Evolutionary conservation across 169 alveolate genomes (phyloP), one percentile per base, ranked within the genome.

Genomic region (Cryptosporidium xiaoi): DNA sequence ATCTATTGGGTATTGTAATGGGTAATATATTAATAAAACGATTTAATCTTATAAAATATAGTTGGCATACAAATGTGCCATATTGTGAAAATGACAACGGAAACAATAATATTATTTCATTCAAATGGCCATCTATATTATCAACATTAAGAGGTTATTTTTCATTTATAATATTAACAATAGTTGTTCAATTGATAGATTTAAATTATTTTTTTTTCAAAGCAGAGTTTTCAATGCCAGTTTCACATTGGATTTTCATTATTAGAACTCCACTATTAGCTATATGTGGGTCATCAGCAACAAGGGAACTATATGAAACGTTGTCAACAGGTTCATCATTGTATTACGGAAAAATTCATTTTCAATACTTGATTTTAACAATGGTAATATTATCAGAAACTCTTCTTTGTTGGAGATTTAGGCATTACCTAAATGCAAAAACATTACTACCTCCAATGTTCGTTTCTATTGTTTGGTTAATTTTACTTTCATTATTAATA

Each of bases 201-300:
- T 77, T 93, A 55, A 93, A 90, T 48, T 93, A 92, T 83, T 95
- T 95, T 90, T 94, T 94, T 69, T 69, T 93, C 53, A 96, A 95
- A 77, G 93, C 82, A 51, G 91, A 93, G 48, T 87, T 96, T 51
- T 77, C 92, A 90, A 66, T 96, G 53, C 94, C 94, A n/a, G 83
- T 94, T 16, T 82, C 93, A 36, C 97, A 95, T 83, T 71, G 90
- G 82, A 56, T 95, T n/a, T 83, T 95, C 40, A 55, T 67, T 46
- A 51, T 84, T 53, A 82, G 98, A 83, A 92, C 95, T 13, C 69
- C 91, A 44, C 71, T 94, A 20, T 87, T 94, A 82, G 97, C 96
- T 27, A 60, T 77, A 13, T 60, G 87, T 77, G 87, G 87, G 4
- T 56, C 87, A 16, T 24, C 87, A 10, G 87, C 87, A 60, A 56